A percentile compares a stretch with the other conserved stretches of the same genome.
Conservation (phyloP, 805 yeast genomes). For the Candida silvicultrix region DNA sequence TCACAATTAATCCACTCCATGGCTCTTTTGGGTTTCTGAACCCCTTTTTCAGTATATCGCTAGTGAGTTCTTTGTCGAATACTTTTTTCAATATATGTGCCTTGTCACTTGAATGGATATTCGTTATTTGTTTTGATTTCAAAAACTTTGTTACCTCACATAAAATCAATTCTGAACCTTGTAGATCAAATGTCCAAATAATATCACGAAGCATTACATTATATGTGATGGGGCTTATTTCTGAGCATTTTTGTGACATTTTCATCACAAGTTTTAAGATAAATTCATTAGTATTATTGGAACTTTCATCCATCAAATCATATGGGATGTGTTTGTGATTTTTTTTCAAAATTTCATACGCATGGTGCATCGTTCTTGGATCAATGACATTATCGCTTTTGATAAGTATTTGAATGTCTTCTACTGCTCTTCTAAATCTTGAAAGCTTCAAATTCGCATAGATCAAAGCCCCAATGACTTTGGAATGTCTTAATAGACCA, state of each 20-base stretch:
- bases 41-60: slow-evolving; percentile 14
- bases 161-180: not conserved
- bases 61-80: slow-evolving; percentile 10
- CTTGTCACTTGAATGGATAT: not conserved
- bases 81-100: slow-evolving; percentile 15
- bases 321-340: not conserved
- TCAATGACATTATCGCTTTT: slow-evolving; percentile 1
- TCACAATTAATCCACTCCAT: slow-evolving; percentile 17
- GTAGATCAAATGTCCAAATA: not conserved
- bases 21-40: slow-evolving; percentile 14
- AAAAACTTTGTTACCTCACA: not conserved
- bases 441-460: slow-evolving; percentile 5
- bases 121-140: not conserved
- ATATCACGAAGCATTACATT: not conserved
- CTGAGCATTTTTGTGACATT: not conserved
- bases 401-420: slow-evolving; percentile 5
- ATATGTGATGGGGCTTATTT: not conserved
- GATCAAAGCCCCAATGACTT: slow-evolving; percentile 2
- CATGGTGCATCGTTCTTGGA: slow-evolving; percentile 6
- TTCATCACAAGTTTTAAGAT: not conserved
- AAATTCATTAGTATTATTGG: not conserved
- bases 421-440: slow-evolving; percentile 6
- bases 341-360: not conserved
- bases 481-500: slow-evolving; percentile 1
- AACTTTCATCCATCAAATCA: not conserved